Evolutionary conservation across 495 filamentous ascomycete species (phyloP), one percentile per base, ranked within the genome.

Genomic region (Penicillium angulare): DNA sequence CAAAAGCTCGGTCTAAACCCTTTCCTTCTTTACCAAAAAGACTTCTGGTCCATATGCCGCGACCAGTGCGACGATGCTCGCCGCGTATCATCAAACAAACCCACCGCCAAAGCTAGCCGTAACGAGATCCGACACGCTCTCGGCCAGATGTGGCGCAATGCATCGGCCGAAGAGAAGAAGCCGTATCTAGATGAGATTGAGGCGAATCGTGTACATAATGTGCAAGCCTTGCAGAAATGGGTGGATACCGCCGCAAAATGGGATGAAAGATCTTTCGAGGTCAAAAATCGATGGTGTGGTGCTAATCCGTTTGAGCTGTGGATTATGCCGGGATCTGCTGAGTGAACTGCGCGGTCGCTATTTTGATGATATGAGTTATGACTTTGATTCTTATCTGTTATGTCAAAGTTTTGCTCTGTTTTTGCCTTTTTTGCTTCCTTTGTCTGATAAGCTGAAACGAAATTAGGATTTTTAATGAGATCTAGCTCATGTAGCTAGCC

Each of bases 111-210:
- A 51, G 81, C 81, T 2, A 71, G 74, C 1, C 79, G 81, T 36
- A 79, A 92, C 55, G 89, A 93, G 53, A 85, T 98, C 43, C 86
- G 93, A 27, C 77, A 82, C 7, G 88, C 87, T 50, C 77, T 92
- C 16, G 88, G 90, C 15, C 82, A 85, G 58, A 91, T 90, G 88
- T 98, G 93, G 93, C 85, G 87, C 53, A 84, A 88, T 47, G 85
- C 87, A 0, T 57, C 74, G 3, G 77, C 79, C 7, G 87, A 85
- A 27, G 77, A 79, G 52, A 87, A 86, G 63, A 73, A 78, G 61
- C 91, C 89, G 21, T 97, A 88, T 57, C 71, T 89, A 47, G 85
- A 88, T 31, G 76, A 83, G 60, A 85, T 85, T 4, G 80, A 86
- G 51, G 78, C 74, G 15, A 82, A 87, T 52, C 89, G 88, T 52